A percentile compares a stretch with the other conserved stretches of the same genome.
Conservation (phyloP, 2,329 filamentous ascomycete genomes). For the Endothia cerciana region DNA sequence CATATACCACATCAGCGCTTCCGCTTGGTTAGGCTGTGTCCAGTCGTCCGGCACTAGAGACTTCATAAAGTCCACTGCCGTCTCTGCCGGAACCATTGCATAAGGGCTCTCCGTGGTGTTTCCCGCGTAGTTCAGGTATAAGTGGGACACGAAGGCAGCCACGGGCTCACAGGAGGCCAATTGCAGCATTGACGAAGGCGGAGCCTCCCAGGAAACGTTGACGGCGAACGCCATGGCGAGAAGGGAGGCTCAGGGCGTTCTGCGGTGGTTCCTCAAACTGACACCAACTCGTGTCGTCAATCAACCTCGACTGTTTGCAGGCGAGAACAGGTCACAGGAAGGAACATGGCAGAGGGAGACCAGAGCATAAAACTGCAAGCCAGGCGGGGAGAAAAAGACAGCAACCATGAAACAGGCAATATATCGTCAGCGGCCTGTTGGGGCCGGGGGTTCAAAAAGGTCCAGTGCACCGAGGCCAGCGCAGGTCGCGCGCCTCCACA, state of each 20-base stretch:
- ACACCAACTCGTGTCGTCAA: background rate
- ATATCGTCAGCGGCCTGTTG: conserved; percentile 10
- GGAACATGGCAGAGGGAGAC: background rate
- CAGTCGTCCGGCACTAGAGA: conserved; percentile 20
- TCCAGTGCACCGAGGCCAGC: background rate
- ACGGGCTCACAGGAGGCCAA: background rate
- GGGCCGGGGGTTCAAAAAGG: background rate
- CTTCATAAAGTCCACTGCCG: conserved; percentile 15
- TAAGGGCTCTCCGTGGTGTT: background rate
- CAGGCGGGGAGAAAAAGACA: background rate
- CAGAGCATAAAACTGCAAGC: background rate
- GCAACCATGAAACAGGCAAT: background rate
- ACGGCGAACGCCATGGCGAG: conserved; percentile 3
- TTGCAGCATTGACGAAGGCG: background rate
- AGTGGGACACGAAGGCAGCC: background rate
- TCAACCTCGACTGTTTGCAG: too few relatives aligned
- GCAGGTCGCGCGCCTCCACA: background rate
- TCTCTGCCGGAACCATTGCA: background rate
- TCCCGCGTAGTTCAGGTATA: background rate
- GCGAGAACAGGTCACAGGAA: background rate
- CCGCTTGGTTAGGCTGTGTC: conserved; percentile 4
- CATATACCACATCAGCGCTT: conserved; percentile 22
- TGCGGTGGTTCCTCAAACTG: background rate
- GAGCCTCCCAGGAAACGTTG: conserved; percentile 16
- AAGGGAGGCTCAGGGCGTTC: background rate